These are phyloP conservation scores for Camelina hispida DNA, from an alignment of 345 rosid species.

Conservation along the genomic window DNA sequence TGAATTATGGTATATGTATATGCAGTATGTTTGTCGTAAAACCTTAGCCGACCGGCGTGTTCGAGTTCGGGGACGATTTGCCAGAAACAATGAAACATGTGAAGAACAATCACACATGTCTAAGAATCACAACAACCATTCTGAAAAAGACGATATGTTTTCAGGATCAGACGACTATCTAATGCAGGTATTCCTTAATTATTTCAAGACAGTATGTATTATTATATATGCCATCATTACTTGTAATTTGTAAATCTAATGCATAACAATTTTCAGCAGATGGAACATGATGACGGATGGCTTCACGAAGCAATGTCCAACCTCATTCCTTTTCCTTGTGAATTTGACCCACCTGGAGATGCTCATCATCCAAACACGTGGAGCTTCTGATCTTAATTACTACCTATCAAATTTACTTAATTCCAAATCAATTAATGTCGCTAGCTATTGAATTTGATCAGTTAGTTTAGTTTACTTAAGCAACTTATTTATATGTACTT, in stretches of 20 bases:
- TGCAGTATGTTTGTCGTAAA: constrained; percentile 91
- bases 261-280: constrained; percentile 43
- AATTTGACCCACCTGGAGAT: constrained; percentile 37
- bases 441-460: constrained; percentile 25
- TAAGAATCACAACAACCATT: constrained; percentile 47
- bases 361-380: constrained; percentile 41
- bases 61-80: constrained; percentile 91
- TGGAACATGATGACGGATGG: constrained; percentile 76
- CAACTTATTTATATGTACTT: constrained; percentile 14
- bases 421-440: constrained; percentile 23
- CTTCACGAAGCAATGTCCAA: constrained; percentile 79
- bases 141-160: constrained; percentile 49
- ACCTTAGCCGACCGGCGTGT: constrained; percentile 90
- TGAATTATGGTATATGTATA: constrained; percentile 2
- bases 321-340: constrained; percentile 62
- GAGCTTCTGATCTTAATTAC: constrained; percentile 38
- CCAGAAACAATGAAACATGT: constrained; percentile 65
- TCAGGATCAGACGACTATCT: constrained; percentile 44
- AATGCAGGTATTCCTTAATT: constrained; percentile 47
- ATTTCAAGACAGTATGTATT: not conserved
- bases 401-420: constrained; percentile 1
- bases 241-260: not conserved
- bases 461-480: constrained; percentile 36
- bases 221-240: not conserved
- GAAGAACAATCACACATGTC: constrained; percentile 57